phyloP scores from a whole-genome alignment of 306 rosid species.

The Vigna nakashimae region DNA sequence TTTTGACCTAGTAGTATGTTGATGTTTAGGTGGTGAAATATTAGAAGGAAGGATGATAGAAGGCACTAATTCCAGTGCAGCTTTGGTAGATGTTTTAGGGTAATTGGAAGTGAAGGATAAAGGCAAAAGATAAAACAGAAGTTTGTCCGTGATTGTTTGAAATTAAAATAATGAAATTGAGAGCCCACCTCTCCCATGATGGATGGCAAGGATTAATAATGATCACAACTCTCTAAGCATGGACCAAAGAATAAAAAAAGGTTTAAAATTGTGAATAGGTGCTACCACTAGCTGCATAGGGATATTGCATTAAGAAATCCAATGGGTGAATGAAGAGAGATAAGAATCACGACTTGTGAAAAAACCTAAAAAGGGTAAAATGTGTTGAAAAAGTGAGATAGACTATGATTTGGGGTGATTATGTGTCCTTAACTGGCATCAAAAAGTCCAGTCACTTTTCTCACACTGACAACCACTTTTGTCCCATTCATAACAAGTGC shows the following conservation, averaged over 20 bases:
- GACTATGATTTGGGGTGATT: constrained; percentile 41
- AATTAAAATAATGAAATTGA: constrained; percentile 50
- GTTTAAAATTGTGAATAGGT: not conserved
- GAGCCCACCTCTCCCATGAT: constrained; percentile 52
- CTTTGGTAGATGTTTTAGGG: no score
- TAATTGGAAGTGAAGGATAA: constrained; percentile 19
- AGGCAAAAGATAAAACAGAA: constrained; percentile 13
- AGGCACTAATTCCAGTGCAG: no score
- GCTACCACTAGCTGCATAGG: not conserved
- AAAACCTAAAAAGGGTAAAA: constrained; percentile 26
- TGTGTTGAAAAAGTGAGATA: constrained; percentile 30
- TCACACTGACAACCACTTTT: constrained; percentile 54
- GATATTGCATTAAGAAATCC: not conserved
- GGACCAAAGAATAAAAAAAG: constrained; percentile 23
- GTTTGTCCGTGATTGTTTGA: constrained; percentile 45
- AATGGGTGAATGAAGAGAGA: not conserved
- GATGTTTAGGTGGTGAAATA: not conserved
- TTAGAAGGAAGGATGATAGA: no score
- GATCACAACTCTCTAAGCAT: constrained; percentile 5
- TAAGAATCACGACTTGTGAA: not conserved
- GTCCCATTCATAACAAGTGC: constrained; percentile 39
- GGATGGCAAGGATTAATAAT: constrained; percentile 18
- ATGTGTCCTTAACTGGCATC: constrained; percentile 39
- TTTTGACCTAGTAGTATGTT: not conserved
- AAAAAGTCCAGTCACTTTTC: constrained; percentile 54